A percentile compares a stretch with the other conserved stretches of the same genome.
Conservation (phyloP, 768 basidiomycete genomes). For the Pholiota microspora region DNA sequence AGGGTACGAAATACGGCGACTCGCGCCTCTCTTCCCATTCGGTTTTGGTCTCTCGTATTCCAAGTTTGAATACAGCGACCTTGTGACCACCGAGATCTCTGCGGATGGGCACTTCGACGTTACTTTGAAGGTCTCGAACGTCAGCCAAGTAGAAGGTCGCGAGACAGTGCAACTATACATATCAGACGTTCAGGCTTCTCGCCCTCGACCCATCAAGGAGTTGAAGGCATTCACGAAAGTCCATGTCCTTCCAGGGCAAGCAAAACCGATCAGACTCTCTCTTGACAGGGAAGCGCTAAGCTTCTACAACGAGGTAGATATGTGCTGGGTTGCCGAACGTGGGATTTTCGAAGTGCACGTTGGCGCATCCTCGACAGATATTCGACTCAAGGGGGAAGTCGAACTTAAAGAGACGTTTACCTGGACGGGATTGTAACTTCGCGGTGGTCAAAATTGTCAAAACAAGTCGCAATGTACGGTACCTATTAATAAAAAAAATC, state of each 20-base stretch:
- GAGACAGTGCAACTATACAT: slow-evolving; percentile 51
- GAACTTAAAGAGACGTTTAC: slow-evolving; percentile 32
- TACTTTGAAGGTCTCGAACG: slow-evolving; percentile 45
- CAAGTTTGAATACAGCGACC: slow-evolving; percentile 47
- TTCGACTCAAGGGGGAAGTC: slow-evolving; percentile 33
- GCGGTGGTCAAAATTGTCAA: too few species aligned
- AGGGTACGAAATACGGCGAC: slow-evolving; percentile 42
- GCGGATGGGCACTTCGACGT: slow-evolving; percentile 34
- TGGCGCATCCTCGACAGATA: slow-evolving; percentile 43
- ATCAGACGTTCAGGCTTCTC: slow-evolving; percentile 36
- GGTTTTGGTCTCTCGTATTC: slow-evolving; percentile 63
- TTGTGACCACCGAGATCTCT: slow-evolving; percentile 33
- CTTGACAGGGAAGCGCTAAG: slow-evolving; percentile 48
- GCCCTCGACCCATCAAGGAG: slow-evolving; percentile 44
- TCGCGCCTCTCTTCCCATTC: slow-evolving; percentile 51
- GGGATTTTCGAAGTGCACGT: slow-evolving; percentile 46
- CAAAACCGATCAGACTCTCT: slow-evolving; percentile 31
- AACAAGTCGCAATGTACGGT: too few species aligned
- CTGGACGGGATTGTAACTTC: slow-evolving; percentile 40
- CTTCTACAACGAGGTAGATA: slow-evolving; percentile 44
- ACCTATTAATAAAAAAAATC: too few species aligned
- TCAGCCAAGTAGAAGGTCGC: slow-evolving; percentile 39
- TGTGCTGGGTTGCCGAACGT: slow-evolving; percentile 45
- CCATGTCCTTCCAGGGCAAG: slow-evolving; percentile 41
- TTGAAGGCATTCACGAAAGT: slow-evolving; percentile 50